Base-by-base conservation (phyloP, 2,329 filamentous ascomycete genomes). In the Colletotrichum theobromicola region DNA sequence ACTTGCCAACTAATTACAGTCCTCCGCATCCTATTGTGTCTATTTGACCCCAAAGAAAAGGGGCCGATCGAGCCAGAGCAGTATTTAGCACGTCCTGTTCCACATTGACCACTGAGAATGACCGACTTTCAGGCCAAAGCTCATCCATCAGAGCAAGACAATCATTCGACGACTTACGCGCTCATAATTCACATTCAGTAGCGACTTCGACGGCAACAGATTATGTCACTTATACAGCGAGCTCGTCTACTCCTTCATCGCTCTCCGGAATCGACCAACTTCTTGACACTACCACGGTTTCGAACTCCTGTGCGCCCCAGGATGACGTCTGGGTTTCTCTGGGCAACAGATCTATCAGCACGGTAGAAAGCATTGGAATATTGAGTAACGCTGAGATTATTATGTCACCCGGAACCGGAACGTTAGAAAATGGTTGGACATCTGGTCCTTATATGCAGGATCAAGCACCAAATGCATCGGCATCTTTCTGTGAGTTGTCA, bases 31-130 rank as follows among this genome's bases (percentile, higher is more conserved):
- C 2, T 35, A 50, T 37, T 71, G 69, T 13, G 50, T 67, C 28
- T 71, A 71, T 8, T 8, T 61, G 18, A 67, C 53, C 8, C 69
- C 69, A 9, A 71, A 71, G 35, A 71, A 60, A 30, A 67, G 69
- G 21, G 69, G 69, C 24, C 55, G 69, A 16, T 34, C 62, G 9
- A 67, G 34, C 15, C 69, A 71, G 9, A 67, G n/a, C 26, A 67
- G 53, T 67, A 67, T 21, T 4, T 21, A n/a, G 13, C 8, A n/a
- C n/a, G 5, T 13, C 5, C 1, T 15, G 6, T 26, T 55, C 13
- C 26, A 18, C 13, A 5, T 28, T 26, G 24, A 57, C 26, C 18
- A 18, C 2, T 18, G 18, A 50, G 8, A 57, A 16, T 57, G 13
- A 28, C 15, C 26, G 24, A 57, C 53, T 1, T 57, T 28, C 16